These are phyloP conservation scores for Penicillium psychrofluorescens DNA, from an alignment of 495 filamentous ascomycete species.

Conservation along the genomic window DNA sequence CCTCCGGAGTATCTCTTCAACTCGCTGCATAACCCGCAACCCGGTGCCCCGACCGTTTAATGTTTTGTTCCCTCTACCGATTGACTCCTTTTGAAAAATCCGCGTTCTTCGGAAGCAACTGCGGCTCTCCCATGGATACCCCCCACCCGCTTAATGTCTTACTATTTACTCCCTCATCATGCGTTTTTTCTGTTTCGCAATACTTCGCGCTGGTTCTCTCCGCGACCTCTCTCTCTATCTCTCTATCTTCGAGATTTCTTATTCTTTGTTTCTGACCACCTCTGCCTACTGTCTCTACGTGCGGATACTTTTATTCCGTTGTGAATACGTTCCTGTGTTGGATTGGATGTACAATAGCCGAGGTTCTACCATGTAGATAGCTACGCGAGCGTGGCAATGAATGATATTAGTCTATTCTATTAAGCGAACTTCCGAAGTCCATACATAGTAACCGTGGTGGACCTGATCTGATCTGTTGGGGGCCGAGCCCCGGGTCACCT, in stretches of 20 bases:
- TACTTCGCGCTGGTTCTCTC: constrained; percentile 9
- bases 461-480: constrained; percentile 1
- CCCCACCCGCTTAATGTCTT: too few species aligned
- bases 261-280: too few species aligned
- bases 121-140: too few species aligned
- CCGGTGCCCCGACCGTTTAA: constrained; percentile 32
- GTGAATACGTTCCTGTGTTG: constrained; percentile 2
- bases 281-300: too few species aligned
- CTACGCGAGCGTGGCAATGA: constrained; percentile 20
- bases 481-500: constrained; percentile 16
- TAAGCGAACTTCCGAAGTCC: background rate
- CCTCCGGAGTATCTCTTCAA: constrained; percentile 77
- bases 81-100: constrained; percentile 1
- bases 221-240: constrained; percentile 2
- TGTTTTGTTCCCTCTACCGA: constrained; percentile 30
- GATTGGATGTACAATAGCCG: constrained; percentile 5
- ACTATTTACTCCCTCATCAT: background rate
- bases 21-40: constrained; percentile 34
- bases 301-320: background rate
- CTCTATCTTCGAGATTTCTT: background rate
- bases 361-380: constrained; percentile 24
- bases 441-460: background rate
- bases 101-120: too few species aligned
- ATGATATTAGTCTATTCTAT: constrained; percentile 1
- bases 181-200: constrained; percentile 4